Evolutionary conservation across 2,329 filamentous ascomycete species (phyloP), one percentile per base, ranked within the genome.

Genomic region (Fusarium anguioides): DNA sequence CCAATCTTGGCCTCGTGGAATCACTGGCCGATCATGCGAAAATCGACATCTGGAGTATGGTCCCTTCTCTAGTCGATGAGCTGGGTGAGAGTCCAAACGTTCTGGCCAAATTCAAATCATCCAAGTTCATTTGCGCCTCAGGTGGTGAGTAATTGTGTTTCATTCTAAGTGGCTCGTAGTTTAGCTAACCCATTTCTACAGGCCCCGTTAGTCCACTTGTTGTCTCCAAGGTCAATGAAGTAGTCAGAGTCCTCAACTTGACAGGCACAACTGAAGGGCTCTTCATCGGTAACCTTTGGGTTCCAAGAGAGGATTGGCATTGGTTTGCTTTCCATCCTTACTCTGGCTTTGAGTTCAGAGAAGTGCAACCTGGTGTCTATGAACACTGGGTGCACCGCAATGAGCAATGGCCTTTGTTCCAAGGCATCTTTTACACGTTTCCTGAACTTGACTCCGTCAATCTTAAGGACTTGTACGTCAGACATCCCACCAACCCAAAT

Each of bases 31-130:
- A 79, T 1, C 60, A 74, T 33, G 72, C 69, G 0, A 75, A 76
- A 11, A 77, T 81, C 27, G 76, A 78, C 31, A 78, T 79, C 15
- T 80, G 77, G 77, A 77, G 73, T 42, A 76, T 80, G 73, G 72
- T 79, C 0, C 78, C 78, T 2, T 79, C 76, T 0, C 72, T 78
- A 17, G 72, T 74, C 1, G 76, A 80, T 18, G 78, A 79, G 52
- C 3, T 51, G 75, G 10, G 77, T 67, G 42, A 76, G 75, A 57
- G 71, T 62, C 4, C 75, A 65, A 75, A 75, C 3, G 64, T 79
- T 0, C 55, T 79, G 60, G 47, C 64, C 21, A 78, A 78, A 44
- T 63, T 79, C 42, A 64, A 65, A 46, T 21, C 62, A 1, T 75
- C 76, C 1, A 78, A 78, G 56, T 78, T 78, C 21, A 76, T 78